Evolutionary conservation across 1,284 basidiomycete genomes (phyloP).

Genomic region (Cryptococcus wingfieldii): DNA sequence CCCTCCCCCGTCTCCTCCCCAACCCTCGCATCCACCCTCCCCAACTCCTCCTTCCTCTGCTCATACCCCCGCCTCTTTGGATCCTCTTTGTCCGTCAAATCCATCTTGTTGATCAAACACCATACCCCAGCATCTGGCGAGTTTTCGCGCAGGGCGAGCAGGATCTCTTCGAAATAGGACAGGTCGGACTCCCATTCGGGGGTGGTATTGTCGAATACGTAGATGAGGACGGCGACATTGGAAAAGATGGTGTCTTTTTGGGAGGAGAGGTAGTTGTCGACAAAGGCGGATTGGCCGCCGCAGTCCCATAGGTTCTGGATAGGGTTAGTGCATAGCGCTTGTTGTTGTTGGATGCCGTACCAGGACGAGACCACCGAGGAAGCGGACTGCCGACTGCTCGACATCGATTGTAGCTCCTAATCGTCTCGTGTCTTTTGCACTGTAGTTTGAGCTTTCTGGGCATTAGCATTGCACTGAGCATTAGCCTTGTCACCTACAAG

Average conservation of each 20-base stretch:
- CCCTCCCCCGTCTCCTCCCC: slow-evolving; percentile 33
- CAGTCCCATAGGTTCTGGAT: slow-evolving; percentile 88
- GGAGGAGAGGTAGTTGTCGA: slow-evolving; percentile 88
- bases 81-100: slow-evolving; percentile 56
- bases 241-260: slow-evolving; percentile 91
- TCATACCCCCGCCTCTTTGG: slow-evolving; percentile 59
- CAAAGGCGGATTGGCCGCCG: slow-evolving; percentile 95
- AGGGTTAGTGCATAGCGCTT: neutral
- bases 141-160: slow-evolving; percentile 66
- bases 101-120: slow-evolving; percentile 96
- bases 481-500: slow-evolving; percentile 62
- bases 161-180: slow-evolving; percentile 79
- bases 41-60: slow-evolving; percentile 64
- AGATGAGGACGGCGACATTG: slow-evolving; percentile 93
- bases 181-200: slow-evolving; percentile 65
- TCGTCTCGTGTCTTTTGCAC: slow-evolving; percentile 82
- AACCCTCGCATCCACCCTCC: slow-evolving; percentile 58
- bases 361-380: slow-evolving; percentile 62
- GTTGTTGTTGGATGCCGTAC: slow-evolving; percentile 16
- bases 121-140: slow-evolving; percentile 74
- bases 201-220: slow-evolving; percentile 88
- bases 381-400: slow-evolving; percentile 94
- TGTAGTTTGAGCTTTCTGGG: slow-evolving; percentile 75
- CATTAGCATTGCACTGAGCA: slow-evolving; percentile 1
- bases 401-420: slow-evolving; percentile 96